phyloP scores from a whole-genome alignment of 2,329 filamentous ascomycete genomes.

The Colletotrichum sp. region DNA sequence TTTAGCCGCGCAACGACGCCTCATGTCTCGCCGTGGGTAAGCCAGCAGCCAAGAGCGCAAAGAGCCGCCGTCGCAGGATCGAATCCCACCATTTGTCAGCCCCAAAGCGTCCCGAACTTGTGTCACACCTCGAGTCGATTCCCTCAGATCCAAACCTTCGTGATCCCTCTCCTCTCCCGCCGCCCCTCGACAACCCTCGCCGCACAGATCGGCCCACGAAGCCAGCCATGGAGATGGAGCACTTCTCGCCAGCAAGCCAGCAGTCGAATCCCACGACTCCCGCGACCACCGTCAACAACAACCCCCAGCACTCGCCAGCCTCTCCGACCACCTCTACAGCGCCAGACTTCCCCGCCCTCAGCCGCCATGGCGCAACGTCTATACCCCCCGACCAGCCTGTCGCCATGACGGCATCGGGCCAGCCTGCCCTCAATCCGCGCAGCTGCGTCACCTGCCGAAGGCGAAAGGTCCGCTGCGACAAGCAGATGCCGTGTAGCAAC shows the following conservation, averaged over 20 bases:
- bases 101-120: not conserved
- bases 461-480: conserved; percentile 79
- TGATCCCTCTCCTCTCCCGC: not conserved
- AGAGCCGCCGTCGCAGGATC: not conserved
- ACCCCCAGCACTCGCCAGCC: conserved; percentile 14
- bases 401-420: conserved; percentile 21
- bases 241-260: conserved; percentile 8
- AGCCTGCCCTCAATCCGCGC: conserved; percentile 48
- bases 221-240: not conserved
- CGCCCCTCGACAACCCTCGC: not conserved
- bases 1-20: not conserved
- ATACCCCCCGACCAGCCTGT: conserved; percentile 22
- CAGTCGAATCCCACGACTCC: conserved; percentile 12
- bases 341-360: conserved; percentile 12
- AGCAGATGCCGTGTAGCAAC: conserved; percentile 78
- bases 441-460: conserved; percentile 57
- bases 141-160: not conserved
- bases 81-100: conserved; percentile 12
- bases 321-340: not conserved
- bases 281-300: not conserved
- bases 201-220: not conserved
- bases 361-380: conserved; percentile 15
- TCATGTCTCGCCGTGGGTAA: conserved; percentile 2
- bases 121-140: conserved; percentile 4
- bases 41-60: not conserved